Base-by-base conservation (phyloP, 306 rosid species). In the Lablab purpureus region DNA sequence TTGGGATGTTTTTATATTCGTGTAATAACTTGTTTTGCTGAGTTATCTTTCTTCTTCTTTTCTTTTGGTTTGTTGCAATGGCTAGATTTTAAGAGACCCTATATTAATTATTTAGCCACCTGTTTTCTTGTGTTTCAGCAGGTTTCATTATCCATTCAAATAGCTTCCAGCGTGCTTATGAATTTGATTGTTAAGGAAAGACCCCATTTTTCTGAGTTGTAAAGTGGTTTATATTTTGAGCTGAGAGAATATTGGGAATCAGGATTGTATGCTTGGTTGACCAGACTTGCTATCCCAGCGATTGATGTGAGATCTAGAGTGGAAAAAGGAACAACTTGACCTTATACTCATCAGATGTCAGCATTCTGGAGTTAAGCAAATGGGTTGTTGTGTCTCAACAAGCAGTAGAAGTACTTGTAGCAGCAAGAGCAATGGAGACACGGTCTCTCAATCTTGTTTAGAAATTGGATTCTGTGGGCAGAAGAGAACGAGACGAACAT, bases 351-450 rank as follows among this genome's bases (percentile, higher is more conserved):
- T 81, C 80, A 54, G 81, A 91, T 88, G 89, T 81, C 67, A 81
- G 87, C 27, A 43, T 88, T 80, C 84, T 83, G 88, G 85, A 83
- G 83, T 70, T 86, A 87, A 90, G 62, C 14, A 87, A 86, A 94
- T 95, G 99, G 99, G 97, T 68, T 88, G 86, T 73, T 95, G 98
- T 76, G 90, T 95, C 73, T 95, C 99, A 8, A 95, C 97, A 49
- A 87, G 97, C 81, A 87, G 91, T 83, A 85, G 66, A 68, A 91
- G 94, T 82, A 88, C 94, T 75, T 85, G 87, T 68, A 94, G 97
- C 69, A 91, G 94, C 83, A 70, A 85, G 83, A 95, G 94, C 87
- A 92, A 92, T 72, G 97, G 97, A 46, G 94, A 92, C 43, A 34
- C 77, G 10, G 76, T 69, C n/a, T 62, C 91, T 78, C 87, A 88